Evolutionary conservation across 106 monocot species (phyloP), one percentile per base, ranked within the genome.

Genomic region (Ottelia alismoides): DNA sequence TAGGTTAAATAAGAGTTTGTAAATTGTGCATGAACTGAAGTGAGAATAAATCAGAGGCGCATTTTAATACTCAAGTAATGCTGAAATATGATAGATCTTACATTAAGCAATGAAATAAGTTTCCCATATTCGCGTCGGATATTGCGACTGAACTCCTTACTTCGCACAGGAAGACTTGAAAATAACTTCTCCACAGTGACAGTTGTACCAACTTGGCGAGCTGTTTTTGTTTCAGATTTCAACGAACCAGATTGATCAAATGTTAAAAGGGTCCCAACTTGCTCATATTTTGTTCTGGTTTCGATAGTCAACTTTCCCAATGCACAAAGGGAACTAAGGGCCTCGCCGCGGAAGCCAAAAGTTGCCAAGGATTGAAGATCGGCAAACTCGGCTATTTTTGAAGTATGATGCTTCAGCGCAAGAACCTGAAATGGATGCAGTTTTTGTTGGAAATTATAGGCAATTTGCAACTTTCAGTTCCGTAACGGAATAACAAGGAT

Each of bases 291-390:
- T 31, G 85, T 90, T 60, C 85, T 85, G 49, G 98, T 98, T 76
- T 90, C 98, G 67, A 98, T 32, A 53, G 79, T 77, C 72, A 98
- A 56, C 19, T 56, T 78, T 7, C 90, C 89, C 53, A 98, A 45
- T 53, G 90, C 77, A 80, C 82, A 85, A 43, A 98, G 82, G 7
- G 98, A 98, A 55, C 98, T 98, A 47, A 98, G 54, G 45, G 98
- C 98, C 74, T 98, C 98, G 51, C 98, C 98, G 58, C 98, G 62
- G 55, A 98, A 98, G 32, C 98, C 98, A 79, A 90, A 90, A 49
- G 98, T 90, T n/a, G 72, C 69, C 56, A 98, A 63, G 20, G 63
- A 80, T 20, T 77, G 79, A 48, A 98, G 85, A 70, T 90, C 98
- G 47, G 72, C 57, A 60, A 98, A 90, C 57, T 85, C 72, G 31